Evolutionary conservation across 345 rosid genomes (phyloP), one percentile per base, ranked within the genome.

Genomic region (Eucalyptus globulus): DNA sequence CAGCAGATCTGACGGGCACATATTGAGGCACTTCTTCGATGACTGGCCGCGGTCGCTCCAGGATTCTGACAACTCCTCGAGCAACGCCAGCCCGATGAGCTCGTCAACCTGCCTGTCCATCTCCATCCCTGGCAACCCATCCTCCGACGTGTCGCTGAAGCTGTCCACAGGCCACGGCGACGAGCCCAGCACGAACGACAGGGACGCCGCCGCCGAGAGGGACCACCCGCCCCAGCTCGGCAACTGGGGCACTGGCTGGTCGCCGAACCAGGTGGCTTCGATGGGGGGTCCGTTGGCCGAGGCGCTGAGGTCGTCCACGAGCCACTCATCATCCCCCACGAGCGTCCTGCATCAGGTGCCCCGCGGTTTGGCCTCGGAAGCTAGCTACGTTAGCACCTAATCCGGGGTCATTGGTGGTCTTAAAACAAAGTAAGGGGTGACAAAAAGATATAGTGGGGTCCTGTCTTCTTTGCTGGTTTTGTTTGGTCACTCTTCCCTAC

Each of bases 271-370:
- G 60, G 92, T 90, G 88, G 89, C 92, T 65, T 93, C 97, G 5
- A 93, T 98, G 97, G 99, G 98, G 0, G 99, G 99, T 67, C 99
- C 99, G 0, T 93, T 98, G 2, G 99, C 97, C 0, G 99, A 98
- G 92, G 99, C 97, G 2, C 88, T 98, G 85, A 91, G 99, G 81
- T 96, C 99, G 5, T 94, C 98, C 4, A 62, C 93, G 0, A 89
- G 97, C 6, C 93, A 88, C 87, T 93, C 98, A 22, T 96, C 97
- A 14, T 76, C 85, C 47, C 98, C 98, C 3, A 95, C 97, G 2
- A 96, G 96, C 76, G 98, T 97, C 88, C 94, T 96, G 29, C 96
- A 94, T 91, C 98, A 94, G 90, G 88, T 95, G 91, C 58, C 95
- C 88, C 90, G 95, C 26, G 88, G 91, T 88, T 90, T 93, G n/a